phyloP scores from a whole-genome alignment of 768 basidiomycete genomes.

The Albatrellus ellisii region DNA sequence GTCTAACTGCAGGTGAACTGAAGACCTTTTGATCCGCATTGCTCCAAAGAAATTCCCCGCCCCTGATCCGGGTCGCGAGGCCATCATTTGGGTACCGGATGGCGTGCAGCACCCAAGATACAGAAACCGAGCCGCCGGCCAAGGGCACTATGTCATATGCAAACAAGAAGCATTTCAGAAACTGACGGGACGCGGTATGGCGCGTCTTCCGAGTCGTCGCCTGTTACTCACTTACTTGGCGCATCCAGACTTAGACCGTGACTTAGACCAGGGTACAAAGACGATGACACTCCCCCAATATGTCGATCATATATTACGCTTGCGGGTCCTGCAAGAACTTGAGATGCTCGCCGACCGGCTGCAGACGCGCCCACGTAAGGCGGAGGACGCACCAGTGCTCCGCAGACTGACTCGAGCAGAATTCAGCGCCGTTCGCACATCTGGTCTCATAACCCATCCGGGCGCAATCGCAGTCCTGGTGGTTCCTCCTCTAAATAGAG shows the following conservation, averaged over 20 bases:
- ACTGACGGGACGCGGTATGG: slow-evolving; percentile 26
- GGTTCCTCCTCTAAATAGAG: slow-evolving; percentile 50
- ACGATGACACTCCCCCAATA: slow-evolving; percentile 39
- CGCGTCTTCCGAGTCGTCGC: neutral
- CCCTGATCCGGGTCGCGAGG: slow-evolving; percentile 15
- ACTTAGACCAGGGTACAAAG: too few relatives aligned
- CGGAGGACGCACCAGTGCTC: slow-evolving; percentile 26
- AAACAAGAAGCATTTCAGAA: slow-evolving; percentile 35
- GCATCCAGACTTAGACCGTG: neutral
- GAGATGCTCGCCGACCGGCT: slow-evolving; percentile 40
- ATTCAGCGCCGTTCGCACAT: slow-evolving; percentile 33
- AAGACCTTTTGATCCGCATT: slow-evolving; percentile 60
- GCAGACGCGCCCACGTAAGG: slow-evolving; percentile 17
- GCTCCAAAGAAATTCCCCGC: slow-evolving; percentile 31
- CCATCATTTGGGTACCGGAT: slow-evolving; percentile 31
- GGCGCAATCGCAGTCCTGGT: slow-evolving; percentile 57
- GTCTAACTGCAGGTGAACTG: neutral
- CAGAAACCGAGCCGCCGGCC: slow-evolving; percentile 30
- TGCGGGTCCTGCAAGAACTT: slow-evolving; percentile 67
- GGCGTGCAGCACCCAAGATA: slow-evolving; percentile 58
- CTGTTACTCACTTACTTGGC: neutral
- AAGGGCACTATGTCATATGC: slow-evolving; percentile 45
- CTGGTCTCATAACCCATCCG: slow-evolving; percentile 32
- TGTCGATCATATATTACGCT: slow-evolving; percentile 51
- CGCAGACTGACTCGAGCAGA: slow-evolving; percentile 55